Evolutionary conservation across 345 rosid species (phyloP).

Genomic region (Linum trigynum): DNA sequence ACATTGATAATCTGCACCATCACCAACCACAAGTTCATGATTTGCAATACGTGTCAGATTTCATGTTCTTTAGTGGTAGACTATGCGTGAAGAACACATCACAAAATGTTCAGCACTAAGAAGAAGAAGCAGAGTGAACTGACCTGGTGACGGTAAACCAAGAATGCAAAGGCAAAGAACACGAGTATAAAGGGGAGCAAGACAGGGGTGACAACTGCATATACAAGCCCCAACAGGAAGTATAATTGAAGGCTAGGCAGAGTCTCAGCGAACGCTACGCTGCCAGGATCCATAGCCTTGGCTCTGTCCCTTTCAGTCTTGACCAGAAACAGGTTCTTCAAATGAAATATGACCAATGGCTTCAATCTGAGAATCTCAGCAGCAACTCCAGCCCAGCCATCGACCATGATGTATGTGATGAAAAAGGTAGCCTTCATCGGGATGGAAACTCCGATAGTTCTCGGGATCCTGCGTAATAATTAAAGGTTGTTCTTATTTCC

Average conservation of each 20-base stretch:
- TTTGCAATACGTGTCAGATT: background rate
- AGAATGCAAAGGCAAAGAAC: slow-evolving; percentile 86
- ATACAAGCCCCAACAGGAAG: slow-evolving; percentile 90
- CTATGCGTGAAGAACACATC: background rate
- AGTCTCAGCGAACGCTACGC: slow-evolving; percentile 78
- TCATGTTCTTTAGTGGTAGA: background rate
- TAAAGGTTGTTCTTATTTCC: background rate
- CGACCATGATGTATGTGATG: slow-evolving; percentile 89
- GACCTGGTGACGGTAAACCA: slow-evolving; percentile 98
- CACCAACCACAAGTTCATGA: background rate
- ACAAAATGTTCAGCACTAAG: background rate
- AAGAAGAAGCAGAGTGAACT: slow-evolving; percentile 12
- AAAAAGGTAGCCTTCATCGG: slow-evolving; percentile 99
- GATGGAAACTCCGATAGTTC: slow-evolving; percentile 92
- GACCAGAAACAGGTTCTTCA: slow-evolving; percentile 84
- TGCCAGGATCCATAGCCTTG: slow-evolving; percentile 77
- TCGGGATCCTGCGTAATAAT: slow-evolving; percentile 58
- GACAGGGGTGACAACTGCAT: slow-evolving; percentile 85
- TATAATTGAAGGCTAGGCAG: slow-evolving; percentile 84
- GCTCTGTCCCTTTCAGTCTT: slow-evolving; percentile 81
- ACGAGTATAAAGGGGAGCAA: slow-evolving; percentile 85
- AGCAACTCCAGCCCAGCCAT: slow-evolving; percentile 99
- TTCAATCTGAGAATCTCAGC: slow-evolving; percentile 83
- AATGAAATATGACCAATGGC: slow-evolving; percentile 77
- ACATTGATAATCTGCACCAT: slow-evolving; percentile 74